These are phyloP conservation scores for Triticum turgidum DNA, from an alignment of 176 grass and related monocot species.

Conservation along the genomic window DNA sequence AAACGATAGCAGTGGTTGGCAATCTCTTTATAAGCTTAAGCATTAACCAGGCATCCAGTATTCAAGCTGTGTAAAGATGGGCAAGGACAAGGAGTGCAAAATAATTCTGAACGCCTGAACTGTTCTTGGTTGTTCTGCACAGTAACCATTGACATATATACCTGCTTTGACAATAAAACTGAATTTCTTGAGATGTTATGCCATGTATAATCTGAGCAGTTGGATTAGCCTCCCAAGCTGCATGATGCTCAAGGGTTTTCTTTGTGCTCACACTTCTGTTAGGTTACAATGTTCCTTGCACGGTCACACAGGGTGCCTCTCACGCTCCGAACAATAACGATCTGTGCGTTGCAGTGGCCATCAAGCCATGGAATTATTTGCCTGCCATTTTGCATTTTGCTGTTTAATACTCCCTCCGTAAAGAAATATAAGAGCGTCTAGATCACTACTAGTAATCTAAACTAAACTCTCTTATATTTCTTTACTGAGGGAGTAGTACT, in stretches of 20 bases:
- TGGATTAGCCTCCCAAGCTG: background rate
- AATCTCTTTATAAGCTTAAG: constrained; percentile 6
- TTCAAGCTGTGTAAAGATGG: background rate
- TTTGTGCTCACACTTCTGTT: background rate
- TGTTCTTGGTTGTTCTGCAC: background rate
- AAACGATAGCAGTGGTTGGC: background rate
- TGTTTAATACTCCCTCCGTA: background rate
- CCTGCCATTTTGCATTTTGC: background rate
- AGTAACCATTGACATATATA: background rate
- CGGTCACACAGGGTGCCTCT: background rate
- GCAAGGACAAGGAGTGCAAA: background rate
- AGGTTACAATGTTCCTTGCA: background rate
- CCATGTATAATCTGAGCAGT: constrained; percentile 4
- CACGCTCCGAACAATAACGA: background rate
- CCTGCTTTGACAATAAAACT: constrained; percentile 12
- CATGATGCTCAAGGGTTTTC: background rate
- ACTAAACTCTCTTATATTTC: no score
- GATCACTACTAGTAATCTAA: no score
- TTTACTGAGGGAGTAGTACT: no score
- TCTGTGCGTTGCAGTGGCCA: background rate
- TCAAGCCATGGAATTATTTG: background rate
- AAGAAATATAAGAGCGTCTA: no score
- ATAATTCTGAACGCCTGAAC: background rate
- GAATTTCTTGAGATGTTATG: constrained; percentile 7
- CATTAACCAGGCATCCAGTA: background rate